Evolutionary conservation across 176 grass and related monocot species (phyloP), one percentile per base, ranked within the genome.

Genomic region (Panicum miliaceum): DNA sequence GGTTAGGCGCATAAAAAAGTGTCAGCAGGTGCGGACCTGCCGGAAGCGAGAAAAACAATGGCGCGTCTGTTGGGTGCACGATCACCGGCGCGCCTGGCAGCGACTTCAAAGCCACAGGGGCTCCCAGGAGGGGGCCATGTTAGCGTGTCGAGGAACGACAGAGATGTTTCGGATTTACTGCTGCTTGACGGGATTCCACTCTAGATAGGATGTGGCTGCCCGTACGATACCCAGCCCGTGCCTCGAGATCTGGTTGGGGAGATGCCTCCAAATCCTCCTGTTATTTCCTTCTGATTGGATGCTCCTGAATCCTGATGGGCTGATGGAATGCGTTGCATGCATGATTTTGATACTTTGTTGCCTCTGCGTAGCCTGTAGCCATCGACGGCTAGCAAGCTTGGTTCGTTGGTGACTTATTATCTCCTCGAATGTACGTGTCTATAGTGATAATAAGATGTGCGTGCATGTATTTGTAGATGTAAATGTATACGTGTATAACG

Each of bases 61-160:
- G 37, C 14, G 27, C 59, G 69, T 59, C 56, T 32, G 61, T 23
- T 68, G 82, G 51, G 61, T 20, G 70, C 87, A 85, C 82, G 82
- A 89, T 89, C 87, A 81, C 77, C 41, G 76, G 47, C 82, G 50
- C 72, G 60, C 25, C 22, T 27, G 47, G n/a, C 68, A 16, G 26
- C 16, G 23, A 35, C 36, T 56, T 68, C 18, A 45, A n/a, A 43
- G 50, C 65, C 3, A 8, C 16, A 15, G 18, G 27, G n/a, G n/a
- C n/a, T n/a, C n/a, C n/a, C n/a, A n/a, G n/a, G n/a, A n/a, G n/a
- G 22, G 23, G 22, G 32, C 29, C 63, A 77, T 77, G 73, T 69
- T 47, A 37, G 29, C 22, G 3, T 43, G 84, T 72, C 57, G 43
- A 75, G 57, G 34, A 29, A 5, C 40, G 53, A 72, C 53, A 82